Conservation (phyloP, 495 filamentous ascomycete genomes). For the Lasiosphaeria hispida region DNA sequence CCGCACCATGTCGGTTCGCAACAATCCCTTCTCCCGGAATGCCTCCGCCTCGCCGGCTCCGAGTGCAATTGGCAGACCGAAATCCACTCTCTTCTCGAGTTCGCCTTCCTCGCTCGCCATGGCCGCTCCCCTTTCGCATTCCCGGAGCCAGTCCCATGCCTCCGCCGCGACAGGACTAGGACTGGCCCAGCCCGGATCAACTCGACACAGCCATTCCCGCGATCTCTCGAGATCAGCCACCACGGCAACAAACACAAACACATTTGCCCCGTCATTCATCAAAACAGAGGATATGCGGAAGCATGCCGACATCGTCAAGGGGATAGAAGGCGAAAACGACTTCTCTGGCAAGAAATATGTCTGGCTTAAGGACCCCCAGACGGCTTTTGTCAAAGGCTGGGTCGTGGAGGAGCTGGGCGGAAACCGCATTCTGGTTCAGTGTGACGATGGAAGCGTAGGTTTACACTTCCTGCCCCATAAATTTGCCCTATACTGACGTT, state of each 20-base stretch:
- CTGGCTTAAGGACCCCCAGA: conserved; percentile 84
- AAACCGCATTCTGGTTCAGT: conserved; percentile 75
- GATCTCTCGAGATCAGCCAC: conserved; percentile 60
- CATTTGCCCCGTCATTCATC: conserved; percentile 95
- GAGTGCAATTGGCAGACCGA: conserved; percentile 57
- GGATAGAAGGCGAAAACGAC: conserved; percentile 92
- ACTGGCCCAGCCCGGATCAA: conserved; percentile 30
- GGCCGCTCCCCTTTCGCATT: conserved; percentile 34
- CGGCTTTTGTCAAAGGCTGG: conserved; percentile 88
- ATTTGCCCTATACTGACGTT: conserved; percentile 25
- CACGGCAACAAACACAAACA: conserved; percentile 55
- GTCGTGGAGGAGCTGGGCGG: conserved; percentile 76
- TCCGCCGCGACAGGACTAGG: conserved; percentile 25
- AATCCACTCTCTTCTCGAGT: conserved; percentile 65
- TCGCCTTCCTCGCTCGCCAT: conserved; percentile 46
- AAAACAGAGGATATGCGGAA: conserved; percentile 72
- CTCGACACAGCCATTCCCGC: conserved; percentile 45
- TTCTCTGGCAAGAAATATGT: conserved; percentile 99
- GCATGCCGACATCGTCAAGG: conserved; percentile 64
- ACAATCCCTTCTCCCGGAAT: conserved; percentile 70
- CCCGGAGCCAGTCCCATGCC: conserved; percentile 45
- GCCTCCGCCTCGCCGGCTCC: conserved; percentile 62
- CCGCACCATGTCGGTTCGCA: conserved; percentile 53
- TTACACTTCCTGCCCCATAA: background rate
- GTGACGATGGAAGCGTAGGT: conserved; percentile 87